phyloP scores from a whole-genome alignment of 2,329 filamentous ascomycete genomes.

The Bipolaris cookei region DNA sequence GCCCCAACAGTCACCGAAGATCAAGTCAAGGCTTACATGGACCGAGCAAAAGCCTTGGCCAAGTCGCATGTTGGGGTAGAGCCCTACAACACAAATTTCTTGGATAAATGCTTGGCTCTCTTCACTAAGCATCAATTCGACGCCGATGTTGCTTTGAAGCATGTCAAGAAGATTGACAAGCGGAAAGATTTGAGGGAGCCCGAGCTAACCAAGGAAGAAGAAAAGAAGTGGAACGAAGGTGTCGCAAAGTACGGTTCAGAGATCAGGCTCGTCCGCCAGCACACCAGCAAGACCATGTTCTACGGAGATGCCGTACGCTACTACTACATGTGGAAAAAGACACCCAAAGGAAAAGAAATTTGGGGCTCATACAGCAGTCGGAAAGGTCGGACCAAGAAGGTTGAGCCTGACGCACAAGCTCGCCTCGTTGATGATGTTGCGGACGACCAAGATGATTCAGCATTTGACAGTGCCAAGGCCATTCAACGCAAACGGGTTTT shows the following conservation, averaged over 20 bases:
- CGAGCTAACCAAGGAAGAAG: conserved; percentile 74
- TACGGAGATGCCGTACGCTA: conserved; percentile 85
- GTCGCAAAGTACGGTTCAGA: conserved; percentile 92
- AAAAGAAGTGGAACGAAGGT: conserved; percentile 90
- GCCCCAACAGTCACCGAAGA: conserved; percentile 56
- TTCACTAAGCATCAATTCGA: conserved; percentile 77
- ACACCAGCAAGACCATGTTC: conserved; percentile 78
- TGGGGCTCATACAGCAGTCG: conserved; percentile 89
- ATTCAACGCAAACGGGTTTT: conserved; percentile 79
- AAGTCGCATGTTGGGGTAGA: conserved; percentile 70
- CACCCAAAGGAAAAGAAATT: conserved; percentile 79
- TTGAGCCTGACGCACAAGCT: conserved; percentile 59
- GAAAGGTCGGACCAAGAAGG: conserved; percentile 87
- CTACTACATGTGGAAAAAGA: conserved; percentile 99
- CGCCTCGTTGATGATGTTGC: conserved; percentile 92
- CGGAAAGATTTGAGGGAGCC: conserved; percentile 82
- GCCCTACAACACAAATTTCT: conserved; percentile 80
- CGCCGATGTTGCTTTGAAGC: conserved; percentile 70
- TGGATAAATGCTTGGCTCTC: conserved; percentile 80
- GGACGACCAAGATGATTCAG: conserved; percentile 91
- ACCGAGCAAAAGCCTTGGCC: conserved; percentile 68
- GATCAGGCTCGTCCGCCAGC: conserved; percentile 78
- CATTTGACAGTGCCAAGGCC: conserved; percentile 90
- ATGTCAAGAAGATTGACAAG: conserved; percentile 71
- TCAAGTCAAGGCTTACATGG: conserved; percentile 79